phyloP scores from a whole-genome alignment of 805 yeast species.

The Naumovozyma castellii region DNA sequence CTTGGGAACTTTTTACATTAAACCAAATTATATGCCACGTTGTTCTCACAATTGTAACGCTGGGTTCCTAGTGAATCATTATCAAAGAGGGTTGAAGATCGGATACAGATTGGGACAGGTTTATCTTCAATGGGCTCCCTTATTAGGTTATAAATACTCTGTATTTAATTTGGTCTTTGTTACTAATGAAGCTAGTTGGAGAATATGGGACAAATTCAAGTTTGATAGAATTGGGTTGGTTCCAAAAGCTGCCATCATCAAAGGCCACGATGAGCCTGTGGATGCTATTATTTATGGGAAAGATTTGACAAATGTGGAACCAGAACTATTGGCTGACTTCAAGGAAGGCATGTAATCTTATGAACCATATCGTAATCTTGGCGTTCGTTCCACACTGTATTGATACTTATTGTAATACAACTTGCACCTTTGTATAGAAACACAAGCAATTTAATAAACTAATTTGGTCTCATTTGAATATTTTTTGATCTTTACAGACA shows the following conservation, averaged over 20 bases:
- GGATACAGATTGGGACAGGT: slow-evolving; percentile 62
- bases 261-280: slow-evolving; percentile 51
- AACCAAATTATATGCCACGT: slow-evolving; percentile 80
- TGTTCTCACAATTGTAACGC: slow-evolving; percentile 84
- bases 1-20: slow-evolving; percentile 70
- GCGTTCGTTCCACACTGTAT: too few species aligned
- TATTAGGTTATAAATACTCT: slow-evolving; percentile 69
- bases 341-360: too few species aligned
- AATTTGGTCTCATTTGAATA: too few species aligned
- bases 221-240: slow-evolving; percentile 71
- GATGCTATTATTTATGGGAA: slow-evolving; percentile 78
- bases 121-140: slow-evolving; percentile 65
- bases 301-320: slow-evolving; percentile 33
- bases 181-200: slow-evolving; percentile 63
- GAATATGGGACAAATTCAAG: slow-evolving; percentile 77
- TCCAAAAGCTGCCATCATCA: slow-evolving; percentile 63
- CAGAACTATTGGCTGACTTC: slow-evolving; percentile 19
- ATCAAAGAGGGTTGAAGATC: slow-evolving; percentile 53
- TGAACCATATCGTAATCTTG: too few species aligned
- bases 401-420: too few species aligned
- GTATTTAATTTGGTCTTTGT: slow-evolving; percentile 84
- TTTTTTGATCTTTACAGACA: too few species aligned
- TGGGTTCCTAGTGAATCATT: slow-evolving; percentile 63
- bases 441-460: too few species aligned
- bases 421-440: too few species aligned